phyloP scores from a whole-genome alignment of 2,329 filamentous ascomycete genomes.

The Aspergillus sp. region DNA sequence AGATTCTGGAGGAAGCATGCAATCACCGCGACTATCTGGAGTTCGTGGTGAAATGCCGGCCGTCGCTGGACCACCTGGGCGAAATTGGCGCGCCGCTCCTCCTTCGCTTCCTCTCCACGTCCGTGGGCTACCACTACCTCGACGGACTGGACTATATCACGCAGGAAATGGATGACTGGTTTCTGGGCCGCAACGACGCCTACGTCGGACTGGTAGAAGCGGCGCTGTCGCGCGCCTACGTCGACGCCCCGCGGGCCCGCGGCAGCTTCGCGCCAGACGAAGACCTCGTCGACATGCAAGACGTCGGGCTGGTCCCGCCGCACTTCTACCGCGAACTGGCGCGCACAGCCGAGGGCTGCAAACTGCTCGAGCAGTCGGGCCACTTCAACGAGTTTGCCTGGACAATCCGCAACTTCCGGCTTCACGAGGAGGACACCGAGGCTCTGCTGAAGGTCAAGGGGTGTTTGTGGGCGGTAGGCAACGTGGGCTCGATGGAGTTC shows the following conservation, averaged over 20 bases:
- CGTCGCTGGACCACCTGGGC: constrained; percentile 86
- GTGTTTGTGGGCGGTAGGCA: constrained; percentile 94
- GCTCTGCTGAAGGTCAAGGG: constrained; percentile 89
- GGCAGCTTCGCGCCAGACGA: constrained; percentile 42
- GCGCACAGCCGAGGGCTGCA: constrained; percentile 84
- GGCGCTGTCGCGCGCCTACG: constrained; percentile 79
- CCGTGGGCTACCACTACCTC: constrained; percentile 93
- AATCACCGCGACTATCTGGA: constrained; percentile 86
- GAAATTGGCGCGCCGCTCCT: constrained; percentile 93
- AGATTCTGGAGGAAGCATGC: constrained; percentile 94
- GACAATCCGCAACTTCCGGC: constrained; percentile 79
- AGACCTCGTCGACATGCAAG: constrained; percentile 52
- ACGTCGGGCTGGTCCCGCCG: constrained; percentile 64
- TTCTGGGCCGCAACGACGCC: constrained; percentile 89
- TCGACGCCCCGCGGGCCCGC: constrained; percentile 42
- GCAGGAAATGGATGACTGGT: constrained; percentile 99
- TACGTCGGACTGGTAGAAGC: constrained; percentile 93
- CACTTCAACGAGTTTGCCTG: constrained; percentile 90
- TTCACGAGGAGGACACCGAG: constrained; percentile 77
- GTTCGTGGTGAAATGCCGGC: constrained; percentile 92
- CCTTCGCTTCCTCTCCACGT: constrained; percentile 86
- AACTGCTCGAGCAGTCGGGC: constrained; percentile 79
- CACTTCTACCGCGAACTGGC: constrained; percentile 97
- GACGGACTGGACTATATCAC: constrained; percentile 97
- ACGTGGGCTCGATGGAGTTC: constrained; percentile 96